Base-by-base conservation (phyloP, 2,329 filamentous ascomycete species). In the Parastagonospora nodorum region DNA sequence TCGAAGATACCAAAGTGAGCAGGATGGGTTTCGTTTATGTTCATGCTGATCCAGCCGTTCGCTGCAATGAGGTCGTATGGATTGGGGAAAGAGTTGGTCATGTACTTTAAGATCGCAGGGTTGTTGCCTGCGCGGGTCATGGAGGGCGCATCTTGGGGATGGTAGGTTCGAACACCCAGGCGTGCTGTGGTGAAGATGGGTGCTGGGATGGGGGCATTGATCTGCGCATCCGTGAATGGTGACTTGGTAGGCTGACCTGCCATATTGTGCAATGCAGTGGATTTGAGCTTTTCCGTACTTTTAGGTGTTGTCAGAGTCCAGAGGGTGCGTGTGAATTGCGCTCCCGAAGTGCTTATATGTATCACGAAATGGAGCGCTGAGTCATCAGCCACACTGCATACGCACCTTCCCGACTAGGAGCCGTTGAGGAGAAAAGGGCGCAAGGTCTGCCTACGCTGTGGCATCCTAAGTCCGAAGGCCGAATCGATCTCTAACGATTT, bases 11-110 rank as follows among this genome's bases (percentile, higher is more conserved):
- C 60, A 53, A 61, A 69, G 39, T 65, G 49, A 24, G 51, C 39
- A 28, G 58, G 42, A 10, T 57, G 55, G 1, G 57, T 40, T 7
- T 48, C 44, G 3, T 19, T 27, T 1, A 58, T 51, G 48, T 67
- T 69, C 51, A 63, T 57, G 19, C 49, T 51, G 38, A 77, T 74
- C 75, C 76, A 78, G 6, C 4, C 49, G 8, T 60, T 16, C 12
- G 72, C 72, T 36, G 60, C 51, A 0, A 56, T 43, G 36, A 72
- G 52, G 4, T 73, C 76, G 55, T 78, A 77, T 6, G 75, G 74
- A 31, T 64, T 50, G 1, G 74, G 68, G 58, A 78, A 77, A 29
- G 62, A 54, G 47, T 73, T 61, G 27, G 68, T 61, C 66, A 78
- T 71, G 56, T 71, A 71, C 29, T 65, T 57, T 48, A 68, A 61